These are phyloP conservation scores for Ophiobolus disseminans DNA, from an alignment of 2,329 filamentous ascomycete genomes.

Conservation along the genomic window DNA sequence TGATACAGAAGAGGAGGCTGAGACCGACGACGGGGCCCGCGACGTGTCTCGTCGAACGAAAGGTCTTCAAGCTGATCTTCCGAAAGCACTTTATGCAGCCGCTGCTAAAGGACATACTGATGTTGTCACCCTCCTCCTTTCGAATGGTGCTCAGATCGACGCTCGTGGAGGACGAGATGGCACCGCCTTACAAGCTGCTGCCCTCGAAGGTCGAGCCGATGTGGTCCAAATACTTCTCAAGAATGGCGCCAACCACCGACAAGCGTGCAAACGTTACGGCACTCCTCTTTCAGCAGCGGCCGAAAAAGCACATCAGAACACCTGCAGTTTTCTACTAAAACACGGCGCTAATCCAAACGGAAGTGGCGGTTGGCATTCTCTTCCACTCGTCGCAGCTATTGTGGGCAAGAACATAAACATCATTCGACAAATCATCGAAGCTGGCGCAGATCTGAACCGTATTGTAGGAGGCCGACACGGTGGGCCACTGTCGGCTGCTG, in stretches of 20 bases:
- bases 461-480: too few relatives aligned
- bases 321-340: not conserved
- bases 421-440: too few relatives aligned
- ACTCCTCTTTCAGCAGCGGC: not conserved
- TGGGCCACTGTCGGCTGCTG: too few relatives aligned
- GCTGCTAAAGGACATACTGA: not conserved
- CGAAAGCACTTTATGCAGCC: not conserved
- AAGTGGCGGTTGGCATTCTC: too few relatives aligned
- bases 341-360: slow-evolving; percentile 7
- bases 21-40: too few relatives aligned
- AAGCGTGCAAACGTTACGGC: not conserved
- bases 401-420: too few relatives aligned
- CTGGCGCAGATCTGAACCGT: too few relatives aligned
- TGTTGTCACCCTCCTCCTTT: not conserved
- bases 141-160: not conserved
- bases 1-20: too few relatives aligned
- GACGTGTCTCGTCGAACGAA: too few relatives aligned
- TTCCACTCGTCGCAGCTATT: too few relatives aligned
- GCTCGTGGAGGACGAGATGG: not conserved
- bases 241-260: too few relatives aligned
- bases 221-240: not conserved
- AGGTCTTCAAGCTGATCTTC: too few relatives aligned
- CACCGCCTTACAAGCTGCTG: not conserved
- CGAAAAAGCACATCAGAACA: not conserved
- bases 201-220: not conserved